Evolutionary conservation across 768 basidiomycete species (phyloP), one percentile per base, ranked within the genome.

Genomic region (Amanita exitialis): DNA sequence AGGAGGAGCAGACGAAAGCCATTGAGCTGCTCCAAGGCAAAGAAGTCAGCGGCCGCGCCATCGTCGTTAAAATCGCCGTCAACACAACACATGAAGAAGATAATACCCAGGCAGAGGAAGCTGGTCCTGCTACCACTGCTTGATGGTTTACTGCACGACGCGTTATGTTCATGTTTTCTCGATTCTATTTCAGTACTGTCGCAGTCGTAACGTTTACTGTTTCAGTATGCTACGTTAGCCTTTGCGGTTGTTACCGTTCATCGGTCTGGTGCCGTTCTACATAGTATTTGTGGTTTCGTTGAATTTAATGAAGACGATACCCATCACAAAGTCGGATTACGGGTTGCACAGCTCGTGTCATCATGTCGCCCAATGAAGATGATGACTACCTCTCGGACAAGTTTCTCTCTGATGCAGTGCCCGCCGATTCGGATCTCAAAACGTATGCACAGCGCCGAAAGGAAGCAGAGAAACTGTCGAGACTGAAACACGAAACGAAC

Each of bases 61-160:
- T 99, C 63, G 88, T 87, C 55, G 90, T 97, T 73, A 97, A 96
- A 76, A 77, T 99, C 57, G 95, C 95, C 47, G 90, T 97, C 68
- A 91, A 95, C 70, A 74, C 85, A 48, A 74, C 78, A 61, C 78
- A 74, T 53, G 82, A 83, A 49, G 78, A 75, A 36, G 68, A 55
- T 41, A 62, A 66, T 28, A 61, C 66, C 51, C 59, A 59, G 32
- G 65, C 60, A 53, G 65, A 62, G 23, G 59, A 58, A 41, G 58
- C 62, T 54, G 56, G 59, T 39, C 57, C 62, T 36, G 58, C 60
- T 50, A 42, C 57, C 18, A 43, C 59, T 48, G 65, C 62, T 58
- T 63, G 61, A 65, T 61, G 58, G 59, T 46, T 54, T 52, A 43
- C 38, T 44, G 37, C 55, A 48, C 42, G 50, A 49, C 61, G 54